A percentile compares a stretch with the other conserved stretches of the same genome.
phyloP scores from a whole-genome alignment of 441 rosid genomes.

The Metrosideros polymorpha region DNA sequence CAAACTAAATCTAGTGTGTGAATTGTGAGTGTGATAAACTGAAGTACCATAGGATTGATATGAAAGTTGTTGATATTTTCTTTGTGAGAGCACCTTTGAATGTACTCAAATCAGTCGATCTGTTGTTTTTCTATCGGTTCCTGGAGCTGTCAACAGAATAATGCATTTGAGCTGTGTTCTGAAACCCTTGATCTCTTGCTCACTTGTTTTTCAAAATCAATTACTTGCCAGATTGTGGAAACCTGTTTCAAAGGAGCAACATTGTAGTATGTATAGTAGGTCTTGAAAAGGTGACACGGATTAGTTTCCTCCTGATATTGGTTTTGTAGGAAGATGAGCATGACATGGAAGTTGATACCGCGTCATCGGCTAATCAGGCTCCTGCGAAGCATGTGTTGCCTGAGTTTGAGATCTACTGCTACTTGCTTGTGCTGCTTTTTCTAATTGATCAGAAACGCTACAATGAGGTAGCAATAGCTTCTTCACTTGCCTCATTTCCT shows the following conservation, averaged over 20 bases:
- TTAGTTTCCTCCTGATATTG: neutral
- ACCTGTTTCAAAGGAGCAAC: neutral
- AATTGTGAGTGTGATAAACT: neutral
- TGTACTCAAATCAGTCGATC: neutral
- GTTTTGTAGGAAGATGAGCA: conserved; percentile 32
- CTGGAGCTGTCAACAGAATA: neutral
- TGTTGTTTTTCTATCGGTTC: neutral
- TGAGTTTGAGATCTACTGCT: conserved; percentile 45
- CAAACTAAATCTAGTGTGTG: neutral
- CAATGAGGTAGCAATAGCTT: conserved; percentile 29
- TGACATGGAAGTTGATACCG: conserved; percentile 52
- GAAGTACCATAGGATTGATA: neutral
- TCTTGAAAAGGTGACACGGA: neutral
- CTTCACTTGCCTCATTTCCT: neutral
- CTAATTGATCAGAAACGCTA: conserved; percentile 50
- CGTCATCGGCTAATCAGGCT: conserved; percentile 26
- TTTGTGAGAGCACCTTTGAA: neutral
- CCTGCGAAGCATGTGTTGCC: conserved; percentile 29
- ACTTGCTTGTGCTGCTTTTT: conserved; percentile 45
- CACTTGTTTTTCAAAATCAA: neutral
- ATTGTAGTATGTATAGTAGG: neutral
- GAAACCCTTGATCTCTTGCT: neutral
- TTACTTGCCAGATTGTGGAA: neutral
- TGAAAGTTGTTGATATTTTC: neutral
- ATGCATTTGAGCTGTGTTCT: neutral